A percentile compares a stretch with the other conserved stretches of the same genome.
Evolutionary conservation across 768 basidiomycete species (phyloP).

Genomic region (Lactarius quietus): DNA sequence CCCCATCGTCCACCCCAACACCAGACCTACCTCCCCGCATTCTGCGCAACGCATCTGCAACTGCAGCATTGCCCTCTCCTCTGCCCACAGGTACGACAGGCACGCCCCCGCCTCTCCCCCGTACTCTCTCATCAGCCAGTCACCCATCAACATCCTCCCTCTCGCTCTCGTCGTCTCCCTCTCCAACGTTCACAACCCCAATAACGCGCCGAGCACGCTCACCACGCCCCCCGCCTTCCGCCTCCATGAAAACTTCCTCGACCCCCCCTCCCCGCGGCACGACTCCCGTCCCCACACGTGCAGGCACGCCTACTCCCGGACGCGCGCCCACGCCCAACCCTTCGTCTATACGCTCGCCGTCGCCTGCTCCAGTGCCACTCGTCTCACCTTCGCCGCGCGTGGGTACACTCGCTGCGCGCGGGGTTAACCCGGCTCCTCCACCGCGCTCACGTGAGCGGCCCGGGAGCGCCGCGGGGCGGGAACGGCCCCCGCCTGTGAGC

Average conservation of each 20-base stretch:
- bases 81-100: neutral
- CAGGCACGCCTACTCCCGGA: slow-evolving; percentile 3
- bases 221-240: slow-evolving; percentile 13
- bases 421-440: slow-evolving; percentile 48
- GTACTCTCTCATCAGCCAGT: neutral
- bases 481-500: slow-evolving; percentile 48
- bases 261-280: neutral
- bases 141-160: slow-evolving; percentile 5
- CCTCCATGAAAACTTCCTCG: slow-evolving; percentile 5
- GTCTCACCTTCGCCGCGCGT: neutral
- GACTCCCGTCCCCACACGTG: slow-evolving; percentile 10
- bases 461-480: slow-evolving; percentile 44
- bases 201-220: slow-evolving; percentile 11
- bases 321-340: slow-evolving; percentile 17
- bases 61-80: neutral
- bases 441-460: slow-evolving; percentile 69
- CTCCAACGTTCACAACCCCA: neutral
- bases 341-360: neutral
- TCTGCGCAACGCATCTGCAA: neutral
- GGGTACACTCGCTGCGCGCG: neutral
- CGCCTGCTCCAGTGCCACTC: neutral
- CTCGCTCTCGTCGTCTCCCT: neutral
- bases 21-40: neutral
- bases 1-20: neutral
- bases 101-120: neutral